Percentiles rank a stretch among this genome's conserved stretches.
These are phyloP conservation scores for Ogataea naganishii DNA, from an alignment of 805 yeast genomes.

Conservation along the genomic window DNA sequence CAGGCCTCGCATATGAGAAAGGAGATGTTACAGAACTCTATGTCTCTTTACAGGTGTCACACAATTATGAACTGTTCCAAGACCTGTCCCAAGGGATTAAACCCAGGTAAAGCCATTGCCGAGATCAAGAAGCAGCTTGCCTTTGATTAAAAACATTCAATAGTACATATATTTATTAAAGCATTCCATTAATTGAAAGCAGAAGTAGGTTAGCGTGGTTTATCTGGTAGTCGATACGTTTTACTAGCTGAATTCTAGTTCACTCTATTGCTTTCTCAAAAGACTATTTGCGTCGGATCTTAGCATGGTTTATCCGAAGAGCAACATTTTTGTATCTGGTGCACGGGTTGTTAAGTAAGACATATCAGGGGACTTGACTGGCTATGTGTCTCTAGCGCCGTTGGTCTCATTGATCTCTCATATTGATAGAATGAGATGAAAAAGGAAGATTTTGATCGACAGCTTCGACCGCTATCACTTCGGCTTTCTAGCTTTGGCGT, in stretches of 20 bases:
- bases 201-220: not conserved
- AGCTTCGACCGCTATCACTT: slow-evolving; percentile 3
- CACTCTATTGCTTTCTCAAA: not conserved
- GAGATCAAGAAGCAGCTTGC: slow-evolving; percentile 93
- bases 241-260: not conserved
- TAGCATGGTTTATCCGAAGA: not conserved
- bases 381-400: no score
- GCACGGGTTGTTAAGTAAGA: not conserved
- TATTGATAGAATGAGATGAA: no score
- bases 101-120: slow-evolving; percentile 97
- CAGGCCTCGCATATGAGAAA: slow-evolving; percentile 76
- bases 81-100: slow-evolving; percentile 97
- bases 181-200: not conserved
- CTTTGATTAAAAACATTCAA: slow-evolving; percentile 37
- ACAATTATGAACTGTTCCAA: slow-evolving; percentile 98
- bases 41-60: slow-evolving; percentile 98
- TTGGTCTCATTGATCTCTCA: no score
- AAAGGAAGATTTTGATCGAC: no score
- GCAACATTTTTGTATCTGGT: not conserved
- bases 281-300: not conserved
- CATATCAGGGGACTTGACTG: no score
- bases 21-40: slow-evolving; percentile 88
- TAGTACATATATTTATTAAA: slow-evolving; percentile 1
- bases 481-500: slow-evolving; percentile 2
- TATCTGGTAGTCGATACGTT: not conserved